Conservation (phyloP, 257 asterid species). For the Capsicum rhomboideum region DNA sequence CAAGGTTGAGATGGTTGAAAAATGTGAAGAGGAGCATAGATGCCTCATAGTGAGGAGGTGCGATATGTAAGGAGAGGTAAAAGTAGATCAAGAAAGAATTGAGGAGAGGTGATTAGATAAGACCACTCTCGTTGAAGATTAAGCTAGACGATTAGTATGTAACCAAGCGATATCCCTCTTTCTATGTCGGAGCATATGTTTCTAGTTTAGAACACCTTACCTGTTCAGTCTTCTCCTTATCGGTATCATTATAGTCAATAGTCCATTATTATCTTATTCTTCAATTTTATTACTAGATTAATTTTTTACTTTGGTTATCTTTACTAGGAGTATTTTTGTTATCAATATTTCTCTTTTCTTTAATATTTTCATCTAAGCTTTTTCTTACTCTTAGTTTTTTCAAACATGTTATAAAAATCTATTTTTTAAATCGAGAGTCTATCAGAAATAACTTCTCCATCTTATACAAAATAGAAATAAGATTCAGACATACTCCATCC, state of each 20-base stretch:
- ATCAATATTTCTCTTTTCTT: neutral
- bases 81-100: neutral
- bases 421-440: neutral
- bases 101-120: neutral
- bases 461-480: neutral
- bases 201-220: neutral
- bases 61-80: neutral
- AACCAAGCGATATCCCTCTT: neutral
- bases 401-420: neutral
- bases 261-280: too few species aligned
- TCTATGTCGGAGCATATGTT: neutral
- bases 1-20: neutral
- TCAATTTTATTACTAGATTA: too few species aligned
- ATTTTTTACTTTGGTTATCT: too few species aligned
- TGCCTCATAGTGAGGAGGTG: neutral
- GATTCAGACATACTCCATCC: rapidly evolving
- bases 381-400: neutral
- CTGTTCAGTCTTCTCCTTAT: too few species aligned
- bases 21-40: neutral
- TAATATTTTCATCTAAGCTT: neutral
- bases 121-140: neutral
- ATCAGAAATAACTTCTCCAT: rapidly evolving
- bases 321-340: too few species aligned
- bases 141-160: neutral
- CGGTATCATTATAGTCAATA: too few species aligned